Evolutionary conservation across 352 stramenopile genomes (phyloP).

Genomic region (Porosira glacialis): DNA sequence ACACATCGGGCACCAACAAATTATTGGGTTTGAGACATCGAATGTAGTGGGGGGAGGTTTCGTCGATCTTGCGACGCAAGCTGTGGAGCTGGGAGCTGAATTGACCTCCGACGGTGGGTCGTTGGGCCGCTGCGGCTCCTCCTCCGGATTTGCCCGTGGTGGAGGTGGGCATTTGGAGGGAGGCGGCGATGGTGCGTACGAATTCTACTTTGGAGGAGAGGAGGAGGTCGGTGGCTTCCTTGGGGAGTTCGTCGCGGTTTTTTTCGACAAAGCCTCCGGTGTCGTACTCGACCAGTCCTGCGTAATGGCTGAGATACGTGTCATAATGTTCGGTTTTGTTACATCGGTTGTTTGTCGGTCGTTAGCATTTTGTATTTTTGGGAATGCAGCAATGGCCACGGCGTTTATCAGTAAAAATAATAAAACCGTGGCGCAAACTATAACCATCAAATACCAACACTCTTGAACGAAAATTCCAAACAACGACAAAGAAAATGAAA

Average conservation of each 20-base stretch:
- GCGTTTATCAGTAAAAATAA: no score
- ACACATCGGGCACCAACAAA: conserved; percentile 81
- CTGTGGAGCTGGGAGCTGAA: conserved; percentile 87
- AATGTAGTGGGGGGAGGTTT: conserved; percentile 92
- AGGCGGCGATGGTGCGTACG: neutral
- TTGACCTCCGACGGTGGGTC: conserved; percentile 82
- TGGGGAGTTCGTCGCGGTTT: conserved; percentile 81
- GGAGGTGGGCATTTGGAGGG: neutral
- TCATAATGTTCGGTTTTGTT: no score
- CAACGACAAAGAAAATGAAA: no score
- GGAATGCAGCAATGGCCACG: no score
- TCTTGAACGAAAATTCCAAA: no score
- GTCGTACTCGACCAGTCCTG: conserved; percentile 78
- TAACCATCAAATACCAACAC: no score
- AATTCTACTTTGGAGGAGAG: conserved; percentile 56
- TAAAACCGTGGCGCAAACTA: no score
- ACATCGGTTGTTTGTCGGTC: no score
- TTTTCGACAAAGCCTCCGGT: conserved; percentile 82
- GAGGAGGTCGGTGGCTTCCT: conserved; percentile 75
- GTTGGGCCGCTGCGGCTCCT: conserved; percentile 44
- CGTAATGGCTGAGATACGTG: conserved; percentile 73
- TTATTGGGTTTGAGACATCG: conserved; percentile 97
- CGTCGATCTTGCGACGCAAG: conserved; percentile 88
- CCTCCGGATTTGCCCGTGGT: neutral
- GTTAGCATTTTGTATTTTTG: no score